Percentiles rank a stretch among this genome's conserved stretches.
Conservation (phyloP, 192 early-diverging fungal genomes). For the Backusella mclennaniae region DNA sequence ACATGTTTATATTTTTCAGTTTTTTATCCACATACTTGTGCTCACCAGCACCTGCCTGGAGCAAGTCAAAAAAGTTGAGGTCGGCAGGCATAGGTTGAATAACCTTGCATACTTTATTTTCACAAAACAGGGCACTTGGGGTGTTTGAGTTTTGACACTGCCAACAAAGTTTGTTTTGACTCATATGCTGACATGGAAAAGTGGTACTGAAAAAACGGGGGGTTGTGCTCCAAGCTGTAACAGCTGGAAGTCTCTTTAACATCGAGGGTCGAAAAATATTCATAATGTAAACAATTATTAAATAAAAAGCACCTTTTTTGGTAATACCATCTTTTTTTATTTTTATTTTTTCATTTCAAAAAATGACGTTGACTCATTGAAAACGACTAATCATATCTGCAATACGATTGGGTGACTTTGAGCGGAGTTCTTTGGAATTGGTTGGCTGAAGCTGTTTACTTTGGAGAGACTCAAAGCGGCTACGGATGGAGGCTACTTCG, state of each 20-base stretch:
- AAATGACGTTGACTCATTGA: background rate
- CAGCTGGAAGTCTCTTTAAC: background rate
- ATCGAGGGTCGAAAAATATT: background rate
- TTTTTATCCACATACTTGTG: constrained; percentile 18
- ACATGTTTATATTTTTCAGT: background rate
- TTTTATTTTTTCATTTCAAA: background rate
- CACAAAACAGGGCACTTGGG: constrained; percentile 52
- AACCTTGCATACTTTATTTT: constrained; percentile 50
- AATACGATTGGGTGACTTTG: constrained; percentile 17
- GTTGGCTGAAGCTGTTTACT: background rate
- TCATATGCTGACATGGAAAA: background rate
- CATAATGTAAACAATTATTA: background rate
- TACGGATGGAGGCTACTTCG: constrained; percentile 11
- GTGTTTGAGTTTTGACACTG: constrained; percentile 49
- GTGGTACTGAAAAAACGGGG: background rate
- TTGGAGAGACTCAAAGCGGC: constrained; percentile 13
- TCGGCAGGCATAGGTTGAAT: constrained; percentile 55
- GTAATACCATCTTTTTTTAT: background rate
- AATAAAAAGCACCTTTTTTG: constrained; percentile 8
- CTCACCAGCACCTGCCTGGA: constrained; percentile 35
- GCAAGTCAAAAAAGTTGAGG: constrained; percentile 60
- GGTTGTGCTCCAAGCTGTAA: background rate
- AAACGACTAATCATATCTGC: constrained; percentile 17
- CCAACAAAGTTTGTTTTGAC: constrained; percentile 55
- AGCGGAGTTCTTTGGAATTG: constrained; percentile 13